These are phyloP conservation scores for Eucalyptus brandiana DNA, from an alignment of 345 rosid species.

Conservation along the genomic window DNA sequence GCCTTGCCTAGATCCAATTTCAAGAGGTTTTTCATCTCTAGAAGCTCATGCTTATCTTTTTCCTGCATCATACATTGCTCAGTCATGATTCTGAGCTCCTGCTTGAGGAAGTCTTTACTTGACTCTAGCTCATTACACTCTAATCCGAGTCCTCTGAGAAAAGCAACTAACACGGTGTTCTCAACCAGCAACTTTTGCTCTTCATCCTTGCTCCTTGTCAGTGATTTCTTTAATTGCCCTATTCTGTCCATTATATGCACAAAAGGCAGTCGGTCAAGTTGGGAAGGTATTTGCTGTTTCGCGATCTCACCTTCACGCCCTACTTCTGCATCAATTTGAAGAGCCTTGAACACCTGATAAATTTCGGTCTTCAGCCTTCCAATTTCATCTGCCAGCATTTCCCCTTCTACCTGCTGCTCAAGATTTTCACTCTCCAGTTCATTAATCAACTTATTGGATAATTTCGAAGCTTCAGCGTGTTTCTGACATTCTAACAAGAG, in stretches of 20 bases:
- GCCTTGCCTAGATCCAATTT: slow-evolving; percentile 29
- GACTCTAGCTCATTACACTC: slow-evolving; percentile 44
- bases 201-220: slow-evolving; percentile 40
- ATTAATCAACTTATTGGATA: slow-evolving; percentile 53
- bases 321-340: slow-evolving; percentile 42
- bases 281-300: not conserved
- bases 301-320: slow-evolving; percentile 12
- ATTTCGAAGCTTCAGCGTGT: slow-evolving; percentile 56
- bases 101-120: slow-evolving; percentile 23
- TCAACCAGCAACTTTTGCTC: slow-evolving; percentile 54
- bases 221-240: slow-evolving; percentile 38
- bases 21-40: slow-evolving; percentile 47
- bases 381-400: slow-evolving; percentile 57
- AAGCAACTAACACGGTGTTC: slow-evolving; percentile 58
- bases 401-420: slow-evolving; percentile 64
- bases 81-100: slow-evolving; percentile 18
- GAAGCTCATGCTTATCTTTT: slow-evolving; percentile 41
- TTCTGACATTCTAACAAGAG: slow-evolving; percentile 66
- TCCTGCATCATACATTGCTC: slow-evolving; percentile 23
- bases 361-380: slow-evolving; percentile 52
- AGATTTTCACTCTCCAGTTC: slow-evolving; percentile 79
- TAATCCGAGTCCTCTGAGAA: slow-evolving; percentile 32
- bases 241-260: slow-evolving; percentile 40
- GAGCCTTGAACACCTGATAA: slow-evolving; percentile 48
- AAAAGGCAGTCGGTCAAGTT: slow-evolving; percentile 33